Conservation (phyloP, 768 basidiomycete species). For the Leccinum uliginosum region DNA sequence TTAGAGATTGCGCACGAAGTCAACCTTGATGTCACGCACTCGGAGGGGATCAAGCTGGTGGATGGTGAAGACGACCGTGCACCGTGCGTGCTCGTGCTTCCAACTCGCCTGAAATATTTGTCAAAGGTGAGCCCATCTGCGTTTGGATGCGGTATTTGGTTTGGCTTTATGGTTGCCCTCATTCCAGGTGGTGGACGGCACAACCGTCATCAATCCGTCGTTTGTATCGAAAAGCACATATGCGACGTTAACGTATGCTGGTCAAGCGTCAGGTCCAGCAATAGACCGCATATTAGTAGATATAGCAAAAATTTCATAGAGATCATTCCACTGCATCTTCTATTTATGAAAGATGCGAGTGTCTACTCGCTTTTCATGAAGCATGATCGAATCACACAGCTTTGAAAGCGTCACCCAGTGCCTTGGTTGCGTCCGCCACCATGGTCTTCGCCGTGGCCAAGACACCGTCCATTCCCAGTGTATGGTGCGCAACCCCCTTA, state of each 20-base stretch:
- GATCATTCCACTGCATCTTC: background rate
- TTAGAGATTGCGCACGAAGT: conserved; percentile 70
- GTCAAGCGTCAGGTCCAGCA: conserved; percentile 23
- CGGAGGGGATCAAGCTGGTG: conserved; percentile 39
- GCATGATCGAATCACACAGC: background rate
- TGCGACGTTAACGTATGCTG: conserved; percentile 38
- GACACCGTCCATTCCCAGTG: conserved; percentile 65
- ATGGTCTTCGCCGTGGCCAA: conserved; percentile 11
- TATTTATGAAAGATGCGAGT: background rate
- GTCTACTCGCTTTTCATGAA: background rate
- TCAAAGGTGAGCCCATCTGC: conserved; percentile 55
- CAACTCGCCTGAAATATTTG: conserved; percentile 88
- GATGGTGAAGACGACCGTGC: conserved; percentile 40
- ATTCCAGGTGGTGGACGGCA: conserved; percentile 68
- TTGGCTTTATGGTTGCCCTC: background rate
- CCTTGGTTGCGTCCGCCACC: conserved; percentile 20
- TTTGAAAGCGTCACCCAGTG: conserved; percentile 17
- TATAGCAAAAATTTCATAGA: conserved; percentile 25
- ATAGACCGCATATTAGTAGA: conserved; percentile 27
- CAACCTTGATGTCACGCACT: conserved; percentile 87
- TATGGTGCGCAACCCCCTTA: conserved; percentile 57
- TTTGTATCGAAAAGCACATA: conserved; percentile 61
- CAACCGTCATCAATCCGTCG: conserved; percentile 83
- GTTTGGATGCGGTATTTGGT: too few relatives aligned
- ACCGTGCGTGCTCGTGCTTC: conserved; percentile 83